These are phyloP conservation scores for Syzygium malaccense DNA, from an alignment of 441 rosid genomes.

Conservation along the genomic window DNA sequence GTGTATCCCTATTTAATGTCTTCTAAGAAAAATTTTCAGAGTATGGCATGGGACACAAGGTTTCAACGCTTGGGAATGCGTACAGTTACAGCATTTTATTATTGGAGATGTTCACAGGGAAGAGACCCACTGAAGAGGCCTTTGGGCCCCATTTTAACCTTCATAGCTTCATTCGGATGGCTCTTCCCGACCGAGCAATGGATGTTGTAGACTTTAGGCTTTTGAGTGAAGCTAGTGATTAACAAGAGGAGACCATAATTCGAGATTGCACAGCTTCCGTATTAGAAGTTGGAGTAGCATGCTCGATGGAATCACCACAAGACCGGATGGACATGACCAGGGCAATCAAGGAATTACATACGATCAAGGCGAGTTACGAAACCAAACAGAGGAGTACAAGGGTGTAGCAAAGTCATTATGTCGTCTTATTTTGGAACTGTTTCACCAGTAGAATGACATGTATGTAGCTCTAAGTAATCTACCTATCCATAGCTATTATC, in stretches of 20 bases:
- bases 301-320: background rate
- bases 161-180: background rate
- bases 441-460: background rate
- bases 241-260: background rate
- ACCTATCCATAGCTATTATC: background rate
- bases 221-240: background rate
- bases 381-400: rapidly evolving
- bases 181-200: background rate
- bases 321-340: background rate
- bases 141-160: background rate
- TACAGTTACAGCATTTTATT: background rate
- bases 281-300: background rate
- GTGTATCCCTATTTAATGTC: background rate
- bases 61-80: background rate
- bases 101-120: background rate
- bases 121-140: background rate
- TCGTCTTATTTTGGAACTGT: background rate
- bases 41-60: background rate
- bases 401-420: background rate
- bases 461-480: background rate
- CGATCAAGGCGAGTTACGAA: background rate
- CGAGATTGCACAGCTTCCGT: background rate
- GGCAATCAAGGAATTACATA: background rate
- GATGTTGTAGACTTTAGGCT: background rate
- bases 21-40: background rate